A percentile compares a stretch with the other conserved stretches of the same genome.
phyloP scores from a whole-genome alignment of 1,284 basidiomycete species.

The Malassezia yamatoensis region DNA sequence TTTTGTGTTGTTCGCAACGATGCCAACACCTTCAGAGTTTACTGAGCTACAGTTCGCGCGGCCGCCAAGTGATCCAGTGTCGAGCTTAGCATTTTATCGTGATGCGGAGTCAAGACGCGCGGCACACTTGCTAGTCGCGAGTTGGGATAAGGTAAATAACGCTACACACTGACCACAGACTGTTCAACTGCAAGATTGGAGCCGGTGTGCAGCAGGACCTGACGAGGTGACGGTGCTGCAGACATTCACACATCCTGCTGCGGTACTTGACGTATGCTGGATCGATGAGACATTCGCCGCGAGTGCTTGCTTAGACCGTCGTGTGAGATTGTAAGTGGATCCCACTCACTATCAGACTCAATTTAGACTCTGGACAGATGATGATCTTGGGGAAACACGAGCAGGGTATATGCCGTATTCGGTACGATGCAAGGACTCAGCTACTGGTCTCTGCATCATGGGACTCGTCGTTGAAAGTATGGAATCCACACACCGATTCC shows the following conservation, averaged over 20 bases:
- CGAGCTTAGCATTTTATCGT: conserved; percentile 24
- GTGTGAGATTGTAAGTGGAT: conserved; percentile 27
- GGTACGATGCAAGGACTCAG: conserved; percentile 23
- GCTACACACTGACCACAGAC: neutral
- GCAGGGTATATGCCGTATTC: conserved; percentile 25
- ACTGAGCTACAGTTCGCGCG: conserved; percentile 15
- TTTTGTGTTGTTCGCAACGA: neutral
- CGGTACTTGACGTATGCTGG: conserved; percentile 43
- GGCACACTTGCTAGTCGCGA: conserved; percentile 28
- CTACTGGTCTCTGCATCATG: conserved; percentile 27
- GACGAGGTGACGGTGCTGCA: conserved; percentile 19
- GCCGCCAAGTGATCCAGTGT: conserved; percentile 24
- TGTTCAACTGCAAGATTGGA: conserved; percentile 32
- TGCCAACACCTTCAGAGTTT: conserved; percentile 3
- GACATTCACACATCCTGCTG: conserved; percentile 34
- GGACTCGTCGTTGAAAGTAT: conserved; percentile 32
- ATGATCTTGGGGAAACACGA: conserved; percentile 40
- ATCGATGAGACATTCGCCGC: conserved; percentile 30
- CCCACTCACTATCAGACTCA: conserved; percentile 14
- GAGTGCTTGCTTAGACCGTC: conserved; percentile 32
- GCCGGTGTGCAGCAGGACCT: neutral
- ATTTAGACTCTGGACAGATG: conserved; percentile 27
- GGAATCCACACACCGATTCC: conserved; percentile 18
- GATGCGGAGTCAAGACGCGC: conserved; percentile 5
- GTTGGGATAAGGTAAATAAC: conserved; percentile 30